Evolutionary conservation across 192 early-diverging fungal genomes (phyloP).

Genomic region (Oehlia diaphana): DNA sequence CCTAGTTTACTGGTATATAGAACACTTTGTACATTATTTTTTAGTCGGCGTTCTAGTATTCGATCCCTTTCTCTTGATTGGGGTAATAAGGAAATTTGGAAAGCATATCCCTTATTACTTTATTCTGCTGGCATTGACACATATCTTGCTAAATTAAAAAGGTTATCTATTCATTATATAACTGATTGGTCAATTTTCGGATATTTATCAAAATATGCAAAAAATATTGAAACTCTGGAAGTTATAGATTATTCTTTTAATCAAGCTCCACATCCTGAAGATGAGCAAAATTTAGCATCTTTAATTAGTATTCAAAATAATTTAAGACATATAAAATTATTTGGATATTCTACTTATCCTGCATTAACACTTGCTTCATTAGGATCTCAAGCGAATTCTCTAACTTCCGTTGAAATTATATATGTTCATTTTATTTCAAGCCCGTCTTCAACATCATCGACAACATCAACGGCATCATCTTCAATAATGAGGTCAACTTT

Average conservation of each 20-base stretch:
- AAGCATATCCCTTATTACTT: constrained; percentile 11
- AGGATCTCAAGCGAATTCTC: neutral
- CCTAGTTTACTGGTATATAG: constrained; percentile 12
- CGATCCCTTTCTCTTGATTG: constrained; percentile 22
- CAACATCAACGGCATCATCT: too few relatives aligned
- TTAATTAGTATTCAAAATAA: constrained; percentile 22
- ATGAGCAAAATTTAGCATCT: constrained; percentile 25
- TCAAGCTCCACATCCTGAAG: constrained; percentile 16
- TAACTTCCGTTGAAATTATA: constrained; percentile 22
- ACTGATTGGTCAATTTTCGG: constrained; percentile 27
- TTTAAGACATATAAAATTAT: constrained; percentile 17
- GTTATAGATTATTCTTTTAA: constrained; percentile 24
- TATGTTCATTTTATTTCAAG: constrained; percentile 26
- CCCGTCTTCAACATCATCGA: neutral
- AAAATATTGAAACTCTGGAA: constrained; percentile 26
- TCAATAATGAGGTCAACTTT: neutral
- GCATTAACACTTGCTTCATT: neutral
- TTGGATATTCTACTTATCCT: constrained; percentile 22
- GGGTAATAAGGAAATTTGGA: constrained; percentile 18
- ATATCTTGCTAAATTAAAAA: neutral
- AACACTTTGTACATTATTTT: constrained; percentile 16
- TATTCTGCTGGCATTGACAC: neutral
- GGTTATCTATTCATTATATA: constrained; percentile 20
- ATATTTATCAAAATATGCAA: constrained; percentile 20
- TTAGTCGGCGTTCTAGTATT: constrained; percentile 3